Percentiles rank a stretch among this genome's conserved stretches.
Conservation (phyloP, 768 basidiomycete species). For the Mycena polygramma region DNA sequence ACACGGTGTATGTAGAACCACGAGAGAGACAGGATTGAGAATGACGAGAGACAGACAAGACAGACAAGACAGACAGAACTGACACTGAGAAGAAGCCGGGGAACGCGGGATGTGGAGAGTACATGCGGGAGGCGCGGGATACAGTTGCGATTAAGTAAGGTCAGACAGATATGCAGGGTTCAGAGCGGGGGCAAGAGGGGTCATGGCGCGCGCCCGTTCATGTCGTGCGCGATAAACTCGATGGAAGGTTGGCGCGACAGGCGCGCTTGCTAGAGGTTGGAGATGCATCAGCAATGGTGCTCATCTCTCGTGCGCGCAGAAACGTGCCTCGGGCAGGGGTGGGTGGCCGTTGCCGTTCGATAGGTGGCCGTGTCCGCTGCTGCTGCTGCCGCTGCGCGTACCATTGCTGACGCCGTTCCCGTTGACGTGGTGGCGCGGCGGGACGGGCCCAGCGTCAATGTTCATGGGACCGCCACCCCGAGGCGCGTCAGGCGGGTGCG, state of each 20-base stretch:
- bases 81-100: not conserved
- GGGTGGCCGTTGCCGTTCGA: slow-evolving; percentile 23
- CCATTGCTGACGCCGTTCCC: slow-evolving; percentile 19
- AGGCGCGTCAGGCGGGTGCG: slow-evolving; percentile 12
- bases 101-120: slow-evolving; percentile 1
- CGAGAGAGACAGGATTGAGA: too few relatives aligned
- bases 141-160: slow-evolving; percentile 18
- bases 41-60: not conserved
- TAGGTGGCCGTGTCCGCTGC: slow-evolving; percentile 11
- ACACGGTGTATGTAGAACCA: too few relatives aligned
- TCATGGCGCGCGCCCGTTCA: slow-evolving; percentile 34
- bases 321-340: slow-evolving; percentile 19
- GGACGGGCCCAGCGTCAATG: slow-evolving; percentile 8
- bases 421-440: slow-evolving; percentile 26
- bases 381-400: slow-evolving; percentile 11
- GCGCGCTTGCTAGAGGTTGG: not conserved
- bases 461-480: slow-evolving; percentile 10
- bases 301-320: not conserved
- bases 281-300: not conserved
- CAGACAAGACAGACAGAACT: not conserved
- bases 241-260: slow-evolving; percentile 28
- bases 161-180: not conserved
- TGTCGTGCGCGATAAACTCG: slow-evolving; percentile 34
- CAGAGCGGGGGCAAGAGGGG: not conserved
- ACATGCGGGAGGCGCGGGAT: slow-evolving; percentile 12